Base-by-base conservation (phyloP, 768 basidiomycete genomes). In the Suillus variegatus region DNA sequence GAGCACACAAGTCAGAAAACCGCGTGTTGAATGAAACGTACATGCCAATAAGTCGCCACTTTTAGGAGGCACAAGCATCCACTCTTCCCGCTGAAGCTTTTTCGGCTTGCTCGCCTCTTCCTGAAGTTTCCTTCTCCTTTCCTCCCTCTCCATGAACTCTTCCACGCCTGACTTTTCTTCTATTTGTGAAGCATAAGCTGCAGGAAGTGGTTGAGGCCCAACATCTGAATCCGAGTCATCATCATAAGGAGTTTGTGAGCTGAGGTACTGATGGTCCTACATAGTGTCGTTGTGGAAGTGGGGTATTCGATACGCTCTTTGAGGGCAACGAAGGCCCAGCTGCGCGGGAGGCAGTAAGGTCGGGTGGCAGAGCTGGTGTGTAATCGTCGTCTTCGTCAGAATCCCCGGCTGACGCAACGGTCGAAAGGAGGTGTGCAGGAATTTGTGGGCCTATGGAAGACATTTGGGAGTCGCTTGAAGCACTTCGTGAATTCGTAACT, bases 21-120 rank as follows among this genome's bases (percentile, higher is more conserved):
- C 51, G 36, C 41, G n/a, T 35, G 32, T 60, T 41, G n/a, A 10
- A 55, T 40, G 52, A 35, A 20, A 85, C 91, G 67, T 70, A 96
- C 94, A 89, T 56, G 85, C 85, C 6, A 96, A 82, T 14, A 97
- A 76, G 67, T 92, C 92, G 2, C 92, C 89, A 1, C 88, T 86
- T 22, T 90, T 87, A 0, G 97, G 97, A 2, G 97, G 97, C 1
- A 92, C 91, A 54, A 99, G 84, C 97, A 99, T 99, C 97, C 97
- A 99, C 75, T 96, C 95, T 22, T 98, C 94, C 51, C 97, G 87
- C 75, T 94, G 81, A 46, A 88, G 80, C 46, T 85, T 84, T 75
- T 94, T 95, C 13, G 92, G 92, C 70, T 91, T 89, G 13, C 82
- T 78, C 2, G 89, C 91, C 81, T 92, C 94, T 87, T 94, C 91